Evolutionary conservation across 2,329 filamentous ascomycete species (phyloP), one percentile per base, ranked within the genome.

Genomic region (Aspergillus pseudoglaucus): DNA sequence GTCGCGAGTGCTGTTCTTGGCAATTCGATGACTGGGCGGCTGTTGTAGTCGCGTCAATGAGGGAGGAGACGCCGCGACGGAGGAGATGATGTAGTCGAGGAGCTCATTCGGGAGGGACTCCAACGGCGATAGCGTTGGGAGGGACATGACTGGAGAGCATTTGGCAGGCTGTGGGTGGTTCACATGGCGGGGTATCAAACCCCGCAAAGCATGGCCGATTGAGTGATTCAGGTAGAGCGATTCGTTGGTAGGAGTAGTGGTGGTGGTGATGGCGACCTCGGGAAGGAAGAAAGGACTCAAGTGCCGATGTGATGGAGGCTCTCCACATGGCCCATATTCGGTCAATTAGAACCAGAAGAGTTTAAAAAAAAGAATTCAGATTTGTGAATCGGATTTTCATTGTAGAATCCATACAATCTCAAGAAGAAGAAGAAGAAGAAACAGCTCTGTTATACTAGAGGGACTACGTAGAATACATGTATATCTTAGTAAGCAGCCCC

Each of bases 21-120:
- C 69, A n/a, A 81, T 66, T 51, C 59, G 53, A 49, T 63, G 64
- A 58, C 57, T 69, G 22, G 77, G 82, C 53, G 75, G 73, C 45
- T 79, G 70, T 47, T 76, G 71, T 18, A 83, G 63, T 14, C 69
- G 69, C 35, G 56, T 58, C 39, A 72, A 64, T 0, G 81, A 80
- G 10, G 77, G 75, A 8, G 78, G 72, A 2, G 70, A 60, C 0
- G 58, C 57, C 54, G 78, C 74, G 42, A 86, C 69, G 56, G 75
- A 75, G n/a, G 64, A 66, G 55, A 86, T 72, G 53, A 86, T 76
- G 3, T 78, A 71, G 45, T 75, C 62, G 18, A 84, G 65, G 41
- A 87, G 67, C 66, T 87, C 84, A 52, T 78, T 80, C 2, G 83
- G 84, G 17, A 87, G 72, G 62, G 18, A 50, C 54, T 44, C 67